These are phyloP conservation scores for Fusarium buharicum DNA, from an alignment of 2,329 filamentous ascomycete genomes.

Conservation along the genomic window DNA sequence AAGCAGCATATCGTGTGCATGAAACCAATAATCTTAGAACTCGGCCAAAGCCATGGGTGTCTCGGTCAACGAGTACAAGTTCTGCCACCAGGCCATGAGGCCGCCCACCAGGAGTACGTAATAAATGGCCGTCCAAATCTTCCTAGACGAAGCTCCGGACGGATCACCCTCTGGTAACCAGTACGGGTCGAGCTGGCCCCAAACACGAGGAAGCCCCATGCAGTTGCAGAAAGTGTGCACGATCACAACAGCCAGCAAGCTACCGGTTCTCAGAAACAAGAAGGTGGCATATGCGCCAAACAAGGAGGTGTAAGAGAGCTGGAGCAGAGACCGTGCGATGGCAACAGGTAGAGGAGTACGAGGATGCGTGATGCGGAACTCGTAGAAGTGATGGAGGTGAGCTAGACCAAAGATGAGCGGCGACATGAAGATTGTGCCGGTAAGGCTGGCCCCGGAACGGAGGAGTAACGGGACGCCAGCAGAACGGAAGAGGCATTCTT, in stretches of 20 bases:
- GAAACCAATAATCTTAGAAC: constrained; percentile 42
- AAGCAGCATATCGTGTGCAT: constrained; percentile 7
- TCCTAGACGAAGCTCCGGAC: constrained; percentile 38
- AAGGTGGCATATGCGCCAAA: constrained; percentile 96
- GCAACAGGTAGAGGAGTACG: constrained; percentile 71
- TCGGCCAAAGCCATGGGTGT: constrained; percentile 47
- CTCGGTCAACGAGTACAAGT: constrained; percentile 78
- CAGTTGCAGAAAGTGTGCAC: constrained; percentile 93
- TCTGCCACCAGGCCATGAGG: constrained; percentile 74
- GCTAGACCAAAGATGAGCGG: constrained; percentile 93
- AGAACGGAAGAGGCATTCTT: constrained; percentile 93
- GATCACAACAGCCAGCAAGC: constrained; percentile 76
- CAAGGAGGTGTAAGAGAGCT: constrained; percentile 89
- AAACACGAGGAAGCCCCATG: constrained; percentile 87
- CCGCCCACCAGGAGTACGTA: constrained; percentile 81
- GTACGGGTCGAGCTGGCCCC: constrained; percentile 75
- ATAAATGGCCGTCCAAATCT: constrained; percentile 78
- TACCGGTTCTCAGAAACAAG: constrained; percentile 85
- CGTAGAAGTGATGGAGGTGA: constrained; percentile 95
- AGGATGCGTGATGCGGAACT: constrained; percentile 85
- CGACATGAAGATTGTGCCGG: constrained; percentile 78
- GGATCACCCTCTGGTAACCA: constrained; percentile 48
- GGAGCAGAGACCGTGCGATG: constrained; percentile 78
- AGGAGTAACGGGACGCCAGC: constrained; percentile 86
- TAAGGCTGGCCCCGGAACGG: constrained; percentile 68